phyloP scores from a whole-genome alignment of 1,139 yeast species.

The Insectozyma bohioensis region DNA sequence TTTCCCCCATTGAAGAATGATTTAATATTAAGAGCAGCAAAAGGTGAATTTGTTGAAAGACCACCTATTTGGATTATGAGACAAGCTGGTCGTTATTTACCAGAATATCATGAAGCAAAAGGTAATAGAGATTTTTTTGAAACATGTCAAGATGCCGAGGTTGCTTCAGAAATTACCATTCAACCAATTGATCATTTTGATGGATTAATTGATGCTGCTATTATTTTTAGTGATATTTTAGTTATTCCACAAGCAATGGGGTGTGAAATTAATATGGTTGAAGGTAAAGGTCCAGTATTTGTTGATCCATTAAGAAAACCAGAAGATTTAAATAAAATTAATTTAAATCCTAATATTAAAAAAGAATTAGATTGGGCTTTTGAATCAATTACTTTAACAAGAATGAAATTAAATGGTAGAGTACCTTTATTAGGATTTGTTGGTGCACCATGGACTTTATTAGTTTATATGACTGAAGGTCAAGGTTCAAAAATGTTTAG shows the following conservation, averaged over 20 bases:
- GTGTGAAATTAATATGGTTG: constrained; percentile 89
- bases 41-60: constrained; percentile 80
- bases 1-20: constrained; percentile 84
- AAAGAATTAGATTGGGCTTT: constrained; percentile 92
- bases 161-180: constrained; percentile 90
- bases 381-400: constrained; percentile 83
- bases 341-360: constrained; percentile 64
- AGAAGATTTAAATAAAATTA: constrained; percentile 60
- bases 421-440: constrained; percentile 94
- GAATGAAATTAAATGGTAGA: constrained; percentile 80
- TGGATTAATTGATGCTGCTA: constrained; percentile 93
- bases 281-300: constrained; percentile 93
- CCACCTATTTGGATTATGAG: constrained; percentile 99
- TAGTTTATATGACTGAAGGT: constrained; percentile 97
- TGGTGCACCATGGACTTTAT: constrained; percentile 97
- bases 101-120: constrained; percentile 90
- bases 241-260: constrained; percentile 99
- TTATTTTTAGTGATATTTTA: constrained; percentile 89
- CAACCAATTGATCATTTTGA: constrained; percentile 91
- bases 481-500: constrained; percentile 93
- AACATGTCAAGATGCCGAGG: constrained; percentile 89
- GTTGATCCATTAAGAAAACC: constrained; percentile 82
- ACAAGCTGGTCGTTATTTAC: constrained; percentile 86
- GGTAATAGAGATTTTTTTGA: constrained; percentile 89
- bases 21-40: constrained; percentile 84